Conservation (phyloP, 768 basidiomycete species). For the Amanita polypyramis region DNA sequence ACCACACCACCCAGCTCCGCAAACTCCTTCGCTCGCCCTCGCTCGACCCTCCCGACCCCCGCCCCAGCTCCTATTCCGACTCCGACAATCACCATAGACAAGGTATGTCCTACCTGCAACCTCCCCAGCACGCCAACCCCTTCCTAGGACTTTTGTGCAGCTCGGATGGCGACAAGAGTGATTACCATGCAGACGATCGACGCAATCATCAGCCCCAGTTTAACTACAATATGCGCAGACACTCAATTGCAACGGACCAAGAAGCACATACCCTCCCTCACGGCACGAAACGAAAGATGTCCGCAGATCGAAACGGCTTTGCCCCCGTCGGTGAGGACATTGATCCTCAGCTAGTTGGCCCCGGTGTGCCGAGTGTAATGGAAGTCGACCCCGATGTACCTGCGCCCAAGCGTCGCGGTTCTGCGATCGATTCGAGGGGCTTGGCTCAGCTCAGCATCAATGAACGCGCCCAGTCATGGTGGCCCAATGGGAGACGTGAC, state of each 20-base stretch:
- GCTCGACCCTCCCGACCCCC: constrained; percentile 27
- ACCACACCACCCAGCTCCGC: constrained; percentile 37
- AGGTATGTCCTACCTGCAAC: neutral
- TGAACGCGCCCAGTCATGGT: constrained; percentile 54
- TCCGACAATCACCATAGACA: constrained; percentile 8
- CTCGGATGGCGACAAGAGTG: constrained; percentile 22
- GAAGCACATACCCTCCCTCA: constrained; percentile 34
- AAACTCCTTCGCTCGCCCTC: constrained; percentile 54
- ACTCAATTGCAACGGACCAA: constrained; percentile 57
- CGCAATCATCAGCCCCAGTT: constrained; percentile 32
- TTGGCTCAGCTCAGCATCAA: constrained; percentile 68
- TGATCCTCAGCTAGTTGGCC: constrained; percentile 58
- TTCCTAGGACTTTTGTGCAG: constrained; percentile 20
- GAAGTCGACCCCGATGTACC: constrained; percentile 52
- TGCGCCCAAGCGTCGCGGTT: constrained; percentile 75
- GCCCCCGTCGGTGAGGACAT: constrained; percentile 49
- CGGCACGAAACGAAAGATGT: constrained; percentile 80
- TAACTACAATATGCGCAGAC: constrained; percentile 62
- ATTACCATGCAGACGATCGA: constrained; percentile 18
- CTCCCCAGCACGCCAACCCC: constrained; percentile 2
- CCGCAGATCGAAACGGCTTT: constrained; percentile 46
- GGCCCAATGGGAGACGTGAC: constrained; percentile 62
- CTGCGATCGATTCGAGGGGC: constrained; percentile 68
- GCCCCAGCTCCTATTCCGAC: constrained; percentile 8
- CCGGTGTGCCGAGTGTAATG: constrained; percentile 54